These are phyloP conservation scores for Cerioporus squamosus DNA, from an alignment of 1,284 basidiomycete species.

Conservation along the genomic window DNA sequence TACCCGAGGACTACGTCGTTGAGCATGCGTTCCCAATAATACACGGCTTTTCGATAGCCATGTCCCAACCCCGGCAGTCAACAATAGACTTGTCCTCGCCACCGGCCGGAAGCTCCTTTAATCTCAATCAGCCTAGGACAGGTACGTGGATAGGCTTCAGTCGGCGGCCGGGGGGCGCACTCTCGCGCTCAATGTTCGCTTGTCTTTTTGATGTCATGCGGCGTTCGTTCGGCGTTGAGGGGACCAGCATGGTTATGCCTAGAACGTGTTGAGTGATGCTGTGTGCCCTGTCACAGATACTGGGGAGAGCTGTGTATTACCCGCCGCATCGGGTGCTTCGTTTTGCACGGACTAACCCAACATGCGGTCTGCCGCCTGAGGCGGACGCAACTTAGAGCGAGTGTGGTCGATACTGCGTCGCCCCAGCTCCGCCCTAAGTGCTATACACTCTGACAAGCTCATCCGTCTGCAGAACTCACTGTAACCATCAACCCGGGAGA, in stretches of 20 bases:
- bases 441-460: background rate
- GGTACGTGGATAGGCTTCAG: conserved; percentile 19
- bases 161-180: too few species aligned
- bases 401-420: too few species aligned
- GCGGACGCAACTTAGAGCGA: too few species aligned
- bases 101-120: conserved; percentile 7
- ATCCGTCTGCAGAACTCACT: conserved; percentile 38
- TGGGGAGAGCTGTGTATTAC: too few species aligned
- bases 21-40: conserved; percentile 55
- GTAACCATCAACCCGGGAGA: conserved; percentile 50
- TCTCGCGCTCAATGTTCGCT: too few species aligned
- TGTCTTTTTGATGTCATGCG: too few species aligned
- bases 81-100: conserved; percentile 28
- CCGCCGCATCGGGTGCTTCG: too few species aligned
- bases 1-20: conserved; percentile 29
- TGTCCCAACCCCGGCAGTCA: conserved; percentile 49
- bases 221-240: too few species aligned
- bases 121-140: conserved; percentile 28
- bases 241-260: too few species aligned
- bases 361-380: too few species aligned
- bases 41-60: conserved; percentile 52
- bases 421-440: too few species aligned
- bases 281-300: background rate
- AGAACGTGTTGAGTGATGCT: background rate
- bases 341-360: too few species aligned